These are phyloP conservation scores for Candida insectalens DNA, from an alignment of 805 yeast genomes.

Conservation along the genomic window DNA sequence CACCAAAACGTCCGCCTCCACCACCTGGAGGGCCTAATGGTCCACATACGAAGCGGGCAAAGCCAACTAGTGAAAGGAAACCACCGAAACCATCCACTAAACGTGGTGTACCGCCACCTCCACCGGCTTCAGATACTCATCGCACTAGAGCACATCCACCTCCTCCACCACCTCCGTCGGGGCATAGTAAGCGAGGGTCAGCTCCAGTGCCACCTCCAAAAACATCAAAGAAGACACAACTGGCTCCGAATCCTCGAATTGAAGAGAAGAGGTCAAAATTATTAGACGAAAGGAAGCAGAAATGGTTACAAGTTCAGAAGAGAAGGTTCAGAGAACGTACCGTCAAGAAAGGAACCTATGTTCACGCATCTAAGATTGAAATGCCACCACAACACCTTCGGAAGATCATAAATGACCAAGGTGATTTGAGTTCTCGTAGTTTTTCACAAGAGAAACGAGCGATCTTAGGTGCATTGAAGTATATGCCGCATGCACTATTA, in stretches of 20 bases:
- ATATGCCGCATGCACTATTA: conserved; percentile 89
- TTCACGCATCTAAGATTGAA: conserved; percentile 56
- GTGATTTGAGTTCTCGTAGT: conserved; percentile 71
- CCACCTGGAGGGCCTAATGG: too few relatives aligned
- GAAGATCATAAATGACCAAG: conserved; percentile 73
- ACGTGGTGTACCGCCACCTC: too few relatives aligned
- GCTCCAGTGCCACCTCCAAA: conserved; percentile 10
- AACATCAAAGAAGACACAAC: conserved; percentile 9
- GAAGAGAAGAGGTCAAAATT: conserved; percentile 18
- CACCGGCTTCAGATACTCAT: too few relatives aligned
- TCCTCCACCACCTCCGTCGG: not conserved
- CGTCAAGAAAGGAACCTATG: conserved; percentile 32
- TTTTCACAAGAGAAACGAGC: conserved; percentile 80
- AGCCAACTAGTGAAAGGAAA: too few relatives aligned
- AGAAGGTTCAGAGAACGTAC: conserved; percentile 33
- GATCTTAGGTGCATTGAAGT: conserved; percentile 83
- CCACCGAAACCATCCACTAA: too few relatives aligned
- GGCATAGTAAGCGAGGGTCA: too few relatives aligned
- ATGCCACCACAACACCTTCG: conserved; percentile 94
- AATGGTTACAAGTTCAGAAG: conserved; percentile 59
- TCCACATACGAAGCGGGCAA: too few relatives aligned
- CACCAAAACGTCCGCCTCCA: too few relatives aligned
- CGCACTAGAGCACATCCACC: too few relatives aligned
- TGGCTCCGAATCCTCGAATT: conserved; percentile 26
- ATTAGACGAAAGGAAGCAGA: conserved; percentile 7